These are phyloP conservation scores for Gryganskiella cystojenkinii DNA, from an alignment of 192 early-diverging fungal genomes.

Conservation along the genomic window DNA sequence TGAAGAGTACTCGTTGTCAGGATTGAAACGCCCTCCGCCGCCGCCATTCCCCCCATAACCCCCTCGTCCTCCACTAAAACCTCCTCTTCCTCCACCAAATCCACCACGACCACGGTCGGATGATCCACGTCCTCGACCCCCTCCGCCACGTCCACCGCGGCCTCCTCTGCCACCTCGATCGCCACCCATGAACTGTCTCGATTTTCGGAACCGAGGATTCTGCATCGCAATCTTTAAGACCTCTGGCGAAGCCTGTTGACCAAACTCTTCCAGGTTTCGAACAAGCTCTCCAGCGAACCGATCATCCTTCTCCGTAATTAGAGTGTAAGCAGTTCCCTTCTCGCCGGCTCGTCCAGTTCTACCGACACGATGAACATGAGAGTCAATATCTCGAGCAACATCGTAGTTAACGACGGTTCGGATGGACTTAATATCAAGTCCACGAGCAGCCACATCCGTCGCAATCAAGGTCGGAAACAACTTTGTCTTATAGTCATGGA, in stretches of 20 bases:
- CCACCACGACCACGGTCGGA: constrained; percentile 52
- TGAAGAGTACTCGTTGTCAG: constrained; percentile 13
- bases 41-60: constrained; percentile 43
- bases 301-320: constrained; percentile 73
- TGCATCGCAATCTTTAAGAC: constrained; percentile 60
- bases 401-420: constrained; percentile 86
- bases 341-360: constrained; percentile 78
- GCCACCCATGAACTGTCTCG: constrained; percentile 50
- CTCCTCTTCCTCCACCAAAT: constrained; percentile 45
- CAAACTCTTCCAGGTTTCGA: constrained; percentile 66
- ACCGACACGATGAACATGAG: constrained; percentile 83
- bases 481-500: constrained; percentile 73
- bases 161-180: constrained; percentile 47
- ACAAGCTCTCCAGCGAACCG: constrained; percentile 73
- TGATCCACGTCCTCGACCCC: constrained; percentile 4
- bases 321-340: constrained; percentile 71
- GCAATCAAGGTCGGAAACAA: constrained; percentile 71
- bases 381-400: constrained; percentile 83
- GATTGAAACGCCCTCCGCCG: constrained; percentile 52
- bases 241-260: constrained; percentile 58
- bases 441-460: constrained; percentile 79
- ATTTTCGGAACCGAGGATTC: constrained; percentile 72
- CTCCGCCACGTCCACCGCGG: constrained; percentile 48
- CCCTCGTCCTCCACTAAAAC: constrained; percentile 55
- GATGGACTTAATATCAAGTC: constrained; percentile 82